phyloP scores from a whole-genome alignment of 495 filamentous ascomycete genomes.

The Penicillium manginii region DNA sequence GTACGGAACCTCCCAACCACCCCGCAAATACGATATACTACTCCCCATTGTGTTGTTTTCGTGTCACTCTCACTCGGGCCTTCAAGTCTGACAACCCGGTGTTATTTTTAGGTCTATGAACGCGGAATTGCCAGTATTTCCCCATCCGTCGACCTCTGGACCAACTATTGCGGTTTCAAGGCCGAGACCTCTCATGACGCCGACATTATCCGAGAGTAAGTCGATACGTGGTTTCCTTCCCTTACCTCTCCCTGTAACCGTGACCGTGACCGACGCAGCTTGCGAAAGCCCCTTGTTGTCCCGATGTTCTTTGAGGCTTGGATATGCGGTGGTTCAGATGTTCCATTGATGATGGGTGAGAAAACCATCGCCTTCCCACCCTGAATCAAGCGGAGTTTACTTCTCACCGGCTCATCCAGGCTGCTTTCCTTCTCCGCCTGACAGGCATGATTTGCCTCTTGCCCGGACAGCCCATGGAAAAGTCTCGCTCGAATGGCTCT shows the following conservation, averaged over 20 bases:
- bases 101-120: slow-evolving; percentile 80
- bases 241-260: slow-evolving; percentile 37
- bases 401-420: slow-evolving; percentile 63
- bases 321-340: slow-evolving; percentile 32
- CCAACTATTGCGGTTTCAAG: slow-evolving; percentile 96
- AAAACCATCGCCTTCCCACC: slow-evolving; percentile 47
- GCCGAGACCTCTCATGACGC: slow-evolving; percentile 93
- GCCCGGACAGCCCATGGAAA: slow-evolving; percentile 35
- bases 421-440: slow-evolving; percentile 48
- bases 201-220: slow-evolving; percentile 99
- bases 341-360: slow-evolving; percentile 59
- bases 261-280: slow-evolving; percentile 51
- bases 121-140: slow-evolving; percentile 91
- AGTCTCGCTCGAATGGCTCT: slow-evolving; percentile 33
- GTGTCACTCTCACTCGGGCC: too few species aligned
- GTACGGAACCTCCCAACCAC: slow-evolving; percentile 48
- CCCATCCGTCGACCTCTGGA: slow-evolving; percentile 94
- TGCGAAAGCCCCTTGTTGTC: slow-evolving; percentile 38
- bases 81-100: background rate
- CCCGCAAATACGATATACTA: background rate
- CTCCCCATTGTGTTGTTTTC: too few species aligned
- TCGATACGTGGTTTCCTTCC: slow-evolving; percentile 74
- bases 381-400: slow-evolving; percentile 47
- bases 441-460: slow-evolving; percentile 32
- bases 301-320: slow-evolving; percentile 34